Evolutionary conservation across 768 basidiomycete genomes (phyloP).

Genomic region (Royoungia palumana): DNA sequence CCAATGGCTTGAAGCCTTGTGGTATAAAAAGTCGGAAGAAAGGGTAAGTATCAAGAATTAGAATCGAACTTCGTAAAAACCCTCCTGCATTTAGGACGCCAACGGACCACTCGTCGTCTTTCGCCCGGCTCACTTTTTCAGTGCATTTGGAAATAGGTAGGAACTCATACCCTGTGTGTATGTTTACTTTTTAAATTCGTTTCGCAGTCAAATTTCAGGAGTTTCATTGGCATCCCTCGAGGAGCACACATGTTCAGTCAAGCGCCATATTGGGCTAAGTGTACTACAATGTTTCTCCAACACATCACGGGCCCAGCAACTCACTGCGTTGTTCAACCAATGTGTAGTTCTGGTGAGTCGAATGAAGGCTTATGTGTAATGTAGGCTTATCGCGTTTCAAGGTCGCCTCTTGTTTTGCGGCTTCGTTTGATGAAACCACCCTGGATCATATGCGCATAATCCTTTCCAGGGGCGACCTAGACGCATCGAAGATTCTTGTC

Average conservation of each 20-base stretch:
- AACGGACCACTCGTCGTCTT: constrained; percentile 43
- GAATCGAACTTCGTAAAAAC: not conserved
- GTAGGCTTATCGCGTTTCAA: constrained; percentile 20
- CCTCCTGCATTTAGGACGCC: constrained; percentile 15
- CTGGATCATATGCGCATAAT: constrained; percentile 12
- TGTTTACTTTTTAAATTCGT: not conserved
- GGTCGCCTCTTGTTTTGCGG: constrained; percentile 45
- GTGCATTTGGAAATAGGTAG: constrained; percentile 41
- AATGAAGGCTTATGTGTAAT: not conserved
- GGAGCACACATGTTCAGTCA: constrained; percentile 37
- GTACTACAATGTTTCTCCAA: constrained; percentile 38
- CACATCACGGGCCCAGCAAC: constrained; percentile 41
- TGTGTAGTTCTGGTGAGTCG: constrained; percentile 43
- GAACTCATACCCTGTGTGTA: constrained; percentile 1
- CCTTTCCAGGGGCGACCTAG: constrained; percentile 4
- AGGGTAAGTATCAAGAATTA: constrained; percentile 5
- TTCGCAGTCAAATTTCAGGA: constrained; percentile 39
- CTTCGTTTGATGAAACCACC: constrained; percentile 34
- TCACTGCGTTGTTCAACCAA: constrained; percentile 39
- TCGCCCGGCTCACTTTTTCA: constrained; percentile 40
- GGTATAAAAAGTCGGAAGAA: constrained; percentile 29
- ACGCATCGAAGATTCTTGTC: constrained; percentile 26
- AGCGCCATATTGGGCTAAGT: constrained; percentile 36
- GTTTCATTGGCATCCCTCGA: constrained; percentile 40
- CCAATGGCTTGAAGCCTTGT: constrained; percentile 52